phyloP scores from a whole-genome alignment of 257 asterid genomes.

The Fraxinus pennsylvanica region DNA sequence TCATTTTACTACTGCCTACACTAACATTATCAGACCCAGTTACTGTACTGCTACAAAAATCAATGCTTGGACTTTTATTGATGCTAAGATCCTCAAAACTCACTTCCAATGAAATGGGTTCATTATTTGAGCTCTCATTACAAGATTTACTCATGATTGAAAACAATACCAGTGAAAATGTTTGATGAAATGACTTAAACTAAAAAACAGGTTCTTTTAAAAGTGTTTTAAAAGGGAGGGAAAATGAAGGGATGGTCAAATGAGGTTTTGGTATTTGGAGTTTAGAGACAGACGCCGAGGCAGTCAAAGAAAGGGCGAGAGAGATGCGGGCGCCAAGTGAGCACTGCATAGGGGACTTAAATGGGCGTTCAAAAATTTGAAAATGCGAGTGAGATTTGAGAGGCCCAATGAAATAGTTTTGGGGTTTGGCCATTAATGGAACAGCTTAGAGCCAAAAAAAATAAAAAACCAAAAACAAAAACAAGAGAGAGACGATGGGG shows the following conservation, averaged over 20 bases:
- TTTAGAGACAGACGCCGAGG: slow-evolving; percentile 58
- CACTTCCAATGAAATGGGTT: slow-evolving; percentile 37
- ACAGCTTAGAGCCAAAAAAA: slow-evolving; percentile 56
- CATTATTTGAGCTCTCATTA: slow-evolving; percentile 27
- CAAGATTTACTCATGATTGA: slow-evolving; percentile 48
- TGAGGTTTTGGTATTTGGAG: slow-evolving; percentile 41
- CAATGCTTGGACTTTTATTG: slow-evolving; percentile 34
- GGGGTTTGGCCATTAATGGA: slow-evolving; percentile 37
- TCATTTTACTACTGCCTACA: slow-evolving; percentile 28
- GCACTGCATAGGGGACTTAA: slow-evolving; percentile 38
- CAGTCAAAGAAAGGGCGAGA: slow-evolving; percentile 54
- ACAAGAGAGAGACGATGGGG: too few species aligned
- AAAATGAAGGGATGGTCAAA: slow-evolving; percentile 48
- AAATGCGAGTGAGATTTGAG: slow-evolving; percentile 42
- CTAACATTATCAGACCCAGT: slow-evolving; percentile 38
- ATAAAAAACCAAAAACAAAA: too few species aligned
- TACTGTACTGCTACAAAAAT: slow-evolving; percentile 37
- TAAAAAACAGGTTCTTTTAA: slow-evolving; percentile 31
- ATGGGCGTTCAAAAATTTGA: slow-evolving; percentile 63
- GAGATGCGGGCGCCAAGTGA: slow-evolving; percentile 58
- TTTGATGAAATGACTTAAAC: slow-evolving; percentile 51
- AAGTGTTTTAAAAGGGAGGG: slow-evolving; percentile 35
- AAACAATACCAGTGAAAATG: slow-evolving; percentile 11
- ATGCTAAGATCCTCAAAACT: slow-evolving; percentile 41
- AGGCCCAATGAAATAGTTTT: slow-evolving; percentile 49